Conservation (phyloP, 148 eudicot genomes). For the Diospyros lotus region DNA sequence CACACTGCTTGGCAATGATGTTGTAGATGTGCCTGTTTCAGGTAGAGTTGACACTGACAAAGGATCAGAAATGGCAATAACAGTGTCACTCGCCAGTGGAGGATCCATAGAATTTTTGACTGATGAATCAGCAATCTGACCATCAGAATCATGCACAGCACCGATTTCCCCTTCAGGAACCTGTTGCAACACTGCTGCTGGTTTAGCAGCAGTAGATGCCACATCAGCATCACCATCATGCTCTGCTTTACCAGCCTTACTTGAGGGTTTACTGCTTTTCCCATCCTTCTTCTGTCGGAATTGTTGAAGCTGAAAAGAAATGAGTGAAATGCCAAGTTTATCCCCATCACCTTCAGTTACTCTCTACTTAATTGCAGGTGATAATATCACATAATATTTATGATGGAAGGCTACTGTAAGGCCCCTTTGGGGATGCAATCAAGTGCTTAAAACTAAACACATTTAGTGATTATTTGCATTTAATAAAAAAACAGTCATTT, state of each 20-base stretch:
- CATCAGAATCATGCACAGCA: conserved; percentile 13
- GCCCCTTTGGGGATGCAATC: not conserved
- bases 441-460: not conserved
- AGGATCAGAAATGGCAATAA: conserved; percentile 21
- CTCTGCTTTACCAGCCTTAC: conserved; percentile 44
- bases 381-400: not conserved
- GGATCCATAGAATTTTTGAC: conserved; percentile 17
- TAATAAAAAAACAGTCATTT: not conserved
- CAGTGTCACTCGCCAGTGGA: conserved; percentile 17
- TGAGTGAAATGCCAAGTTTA: conserved; percentile 14
- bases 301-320: conserved; percentile 73
- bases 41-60: conserved; percentile 15
- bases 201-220: conserved; percentile 17
- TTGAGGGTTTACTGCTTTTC: conserved; percentile 47
- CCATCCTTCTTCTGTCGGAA: conserved; percentile 75
- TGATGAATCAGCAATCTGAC: conserved; percentile 18
- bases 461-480: not conserved
- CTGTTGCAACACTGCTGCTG: conserved; percentile 20
- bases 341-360: conserved; percentile 8
- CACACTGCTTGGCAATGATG: conserved; percentile 15
- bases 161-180: conserved; percentile 27
- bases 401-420: not conserved
- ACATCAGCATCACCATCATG: conserved; percentile 28
- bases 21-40: conserved; percentile 9
- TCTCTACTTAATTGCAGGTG: not conserved